phyloP scores from a whole-genome alignment of 2,329 filamentous ascomycete species.

The Claviceps sp. region DNA sequence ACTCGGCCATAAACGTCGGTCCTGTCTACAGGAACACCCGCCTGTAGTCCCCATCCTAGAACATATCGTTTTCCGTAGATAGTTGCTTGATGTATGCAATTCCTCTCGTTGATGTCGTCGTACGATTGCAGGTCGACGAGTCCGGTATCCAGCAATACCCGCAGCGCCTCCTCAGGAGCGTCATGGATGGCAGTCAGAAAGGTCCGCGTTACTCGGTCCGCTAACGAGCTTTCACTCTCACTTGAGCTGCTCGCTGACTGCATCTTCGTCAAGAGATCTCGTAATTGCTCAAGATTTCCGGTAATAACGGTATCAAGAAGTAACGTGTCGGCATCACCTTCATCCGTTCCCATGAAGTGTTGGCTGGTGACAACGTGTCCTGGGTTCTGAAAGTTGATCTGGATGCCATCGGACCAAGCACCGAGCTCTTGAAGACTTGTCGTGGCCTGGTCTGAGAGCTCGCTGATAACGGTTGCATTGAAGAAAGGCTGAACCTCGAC shows the following conservation, averaged over 20 bases:
- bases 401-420: constrained; percentile 93
- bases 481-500: constrained; percentile 98
- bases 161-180: constrained; percentile 63
- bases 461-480: constrained; percentile 92
- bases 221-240: constrained; percentile 41
- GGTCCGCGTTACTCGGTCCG: constrained; percentile 73
- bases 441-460: constrained; percentile 90
- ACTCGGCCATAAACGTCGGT: constrained; percentile 91
- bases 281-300: constrained; percentile 63
- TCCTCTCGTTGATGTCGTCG: constrained; percentile 95
- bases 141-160: constrained; percentile 63
- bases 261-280: constrained; percentile 71
- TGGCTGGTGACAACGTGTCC: constrained; percentile 55
- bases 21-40: constrained; percentile 61
- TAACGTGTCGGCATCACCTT: constrained; percentile 79
- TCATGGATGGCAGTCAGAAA: constrained; percentile 86
- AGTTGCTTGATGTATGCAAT: constrained; percentile 90
- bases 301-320: constrained; percentile 76
- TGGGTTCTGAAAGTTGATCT: constrained; percentile 62
- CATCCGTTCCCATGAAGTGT: constrained; percentile 60
- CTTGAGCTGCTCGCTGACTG: constrained; percentile 38
- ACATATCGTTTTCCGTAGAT: constrained; percentile 81
- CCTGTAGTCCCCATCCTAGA: constrained; percentile 59
- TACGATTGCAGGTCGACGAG: constrained; percentile 84
- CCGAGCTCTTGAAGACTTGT: constrained; percentile 91